Evolutionary conservation across 2,329 filamentous ascomycete genomes (phyloP), one percentile per base, ranked within the genome.

Genomic region (Lecanicillium sp.): DNA sequence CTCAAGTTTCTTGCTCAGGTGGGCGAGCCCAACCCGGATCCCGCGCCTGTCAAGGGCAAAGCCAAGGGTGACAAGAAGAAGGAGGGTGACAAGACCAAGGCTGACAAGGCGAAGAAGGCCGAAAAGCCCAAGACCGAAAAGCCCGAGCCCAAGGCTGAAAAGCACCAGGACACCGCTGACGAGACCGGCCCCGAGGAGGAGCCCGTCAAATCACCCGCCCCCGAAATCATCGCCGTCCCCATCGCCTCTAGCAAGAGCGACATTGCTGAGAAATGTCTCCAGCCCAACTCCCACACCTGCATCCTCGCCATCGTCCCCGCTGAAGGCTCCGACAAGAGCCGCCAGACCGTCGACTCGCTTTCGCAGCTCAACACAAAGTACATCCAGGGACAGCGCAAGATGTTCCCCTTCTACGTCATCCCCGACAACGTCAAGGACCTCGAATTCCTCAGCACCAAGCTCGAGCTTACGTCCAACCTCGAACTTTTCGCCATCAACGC

Each of bases 401-500:
- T 90, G 1, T 95, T 97, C 72, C 89, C 90, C 20, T 86, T 95
- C 67, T 91, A 85, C 62, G 81, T 83, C 42, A 73, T 97, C 0
- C 78, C 87, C 11, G 71, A 71, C 35, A 70, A 74, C 30, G 54
- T 66, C 24, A 62, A 62, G 2, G 60, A 59, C 3, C 51, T 59
- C 1, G 55, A 58, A 1, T 85, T 85, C 55, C 51, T 71, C 2
- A 58, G 58, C 20, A 56, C 61, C 30, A 55, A 58, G 3, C 78
- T 96, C 15, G 77, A 72, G 1, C 72, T 96, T 19, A 64, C 67
- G 1, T 70, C 71, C 1, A 70, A 79, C 6, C 70, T 89, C 14
- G 83, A 90, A 60, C 68, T 97, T 37, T 73, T 97, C 47, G 90
- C 90, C 14, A 65, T 95, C 51, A 96, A 96, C 65, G 86, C 80